A percentile compares a stretch with the other conserved stretches of the same genome.
phyloP scores from a whole-genome alignment of 2,329 filamentous ascomycete species.

The Cladosporium sp. region DNA sequence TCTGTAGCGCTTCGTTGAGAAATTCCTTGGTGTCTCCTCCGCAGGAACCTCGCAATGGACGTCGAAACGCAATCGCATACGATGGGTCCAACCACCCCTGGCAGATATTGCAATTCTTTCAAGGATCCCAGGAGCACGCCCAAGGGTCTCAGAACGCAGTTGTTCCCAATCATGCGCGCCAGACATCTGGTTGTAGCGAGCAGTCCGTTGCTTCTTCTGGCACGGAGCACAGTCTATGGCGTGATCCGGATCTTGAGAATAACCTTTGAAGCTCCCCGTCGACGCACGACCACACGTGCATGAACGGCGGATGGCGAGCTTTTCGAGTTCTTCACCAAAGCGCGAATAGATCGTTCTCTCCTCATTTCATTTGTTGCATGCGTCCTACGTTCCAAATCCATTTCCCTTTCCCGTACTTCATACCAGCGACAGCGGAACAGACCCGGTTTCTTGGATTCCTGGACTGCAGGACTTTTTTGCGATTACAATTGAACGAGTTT shows the following conservation, averaged over 20 bases:
- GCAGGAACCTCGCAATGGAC: too few relatives aligned
- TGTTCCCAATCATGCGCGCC: background rate
- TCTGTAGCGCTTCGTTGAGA: background rate
- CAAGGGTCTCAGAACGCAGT: background rate
- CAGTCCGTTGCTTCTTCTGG: background rate
- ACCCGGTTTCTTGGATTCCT: background rate
- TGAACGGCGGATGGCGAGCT: background rate
- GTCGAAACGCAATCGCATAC: background rate
- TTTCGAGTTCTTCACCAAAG: background rate
- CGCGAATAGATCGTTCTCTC: background rate
- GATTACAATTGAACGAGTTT: background rate
- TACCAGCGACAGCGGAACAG: background rate
- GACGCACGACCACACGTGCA: background rate
- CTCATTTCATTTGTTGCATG: background rate
- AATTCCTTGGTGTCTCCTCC: too few relatives aligned
- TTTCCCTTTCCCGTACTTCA: background rate
- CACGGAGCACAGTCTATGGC: background rate
- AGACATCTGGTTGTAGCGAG: background rate
- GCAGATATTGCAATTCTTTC: too few relatives aligned
- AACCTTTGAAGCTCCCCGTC: background rate
- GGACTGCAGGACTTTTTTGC: background rate
- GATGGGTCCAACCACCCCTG: too few relatives aligned
- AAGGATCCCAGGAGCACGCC: background rate
- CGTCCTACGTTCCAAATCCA: background rate
- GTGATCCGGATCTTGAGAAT: conserved; percentile 2